These are phyloP conservation scores for Schwanniomyces yamadae DNA, from an alignment of 805 yeast genomes.

Conservation along the genomic window DNA sequence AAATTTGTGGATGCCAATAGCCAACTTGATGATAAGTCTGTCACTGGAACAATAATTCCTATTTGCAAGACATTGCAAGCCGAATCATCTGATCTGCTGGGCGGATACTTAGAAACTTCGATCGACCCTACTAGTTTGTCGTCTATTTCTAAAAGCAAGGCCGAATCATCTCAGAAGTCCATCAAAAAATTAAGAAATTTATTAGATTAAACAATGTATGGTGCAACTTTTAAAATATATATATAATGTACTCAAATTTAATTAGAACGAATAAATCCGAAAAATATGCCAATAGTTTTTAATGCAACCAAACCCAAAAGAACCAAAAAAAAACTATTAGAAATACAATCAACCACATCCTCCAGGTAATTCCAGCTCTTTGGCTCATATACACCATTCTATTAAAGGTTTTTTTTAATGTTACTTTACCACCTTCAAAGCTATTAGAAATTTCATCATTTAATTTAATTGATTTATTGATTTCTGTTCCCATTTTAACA, in stretches of 20 bases:
- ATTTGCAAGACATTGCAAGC: too few relatives aligned
- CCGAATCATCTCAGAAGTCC: too few relatives aligned
- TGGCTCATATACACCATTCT: slow-evolving; percentile 46
- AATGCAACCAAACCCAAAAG: slow-evolving; percentile 41
- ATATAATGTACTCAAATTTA: too few relatives aligned
- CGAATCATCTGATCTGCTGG: too few relatives aligned
- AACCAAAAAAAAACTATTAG: slow-evolving; percentile 35
- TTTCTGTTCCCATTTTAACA: slow-evolving; percentile 42
- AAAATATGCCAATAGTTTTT: slow-evolving; percentile 6
- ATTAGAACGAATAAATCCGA: too few relatives aligned
- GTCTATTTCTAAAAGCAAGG: too few relatives aligned
- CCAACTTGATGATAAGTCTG: not conserved
- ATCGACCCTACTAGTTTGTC: too few relatives aligned
- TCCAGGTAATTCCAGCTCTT: slow-evolving; percentile 45
- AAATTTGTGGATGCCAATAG: too few relatives aligned
- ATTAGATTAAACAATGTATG: too few relatives aligned
- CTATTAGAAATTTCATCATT: slow-evolving; percentile 41
- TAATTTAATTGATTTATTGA: slow-evolving; percentile 38
- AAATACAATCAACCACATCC: slow-evolving; percentile 44
- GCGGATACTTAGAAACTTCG: too few relatives aligned
- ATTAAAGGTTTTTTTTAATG: slow-evolving; percentile 43
- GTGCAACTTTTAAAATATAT: too few relatives aligned
- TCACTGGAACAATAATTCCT: not conserved
- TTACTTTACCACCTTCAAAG: slow-evolving; percentile 39
- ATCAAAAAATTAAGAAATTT: too few relatives aligned